Evolutionary conservation across 2,329 filamentous ascomycete species (phyloP), one percentile per base, ranked within the genome.

Genomic region (Botrytis tulipae): DNA sequence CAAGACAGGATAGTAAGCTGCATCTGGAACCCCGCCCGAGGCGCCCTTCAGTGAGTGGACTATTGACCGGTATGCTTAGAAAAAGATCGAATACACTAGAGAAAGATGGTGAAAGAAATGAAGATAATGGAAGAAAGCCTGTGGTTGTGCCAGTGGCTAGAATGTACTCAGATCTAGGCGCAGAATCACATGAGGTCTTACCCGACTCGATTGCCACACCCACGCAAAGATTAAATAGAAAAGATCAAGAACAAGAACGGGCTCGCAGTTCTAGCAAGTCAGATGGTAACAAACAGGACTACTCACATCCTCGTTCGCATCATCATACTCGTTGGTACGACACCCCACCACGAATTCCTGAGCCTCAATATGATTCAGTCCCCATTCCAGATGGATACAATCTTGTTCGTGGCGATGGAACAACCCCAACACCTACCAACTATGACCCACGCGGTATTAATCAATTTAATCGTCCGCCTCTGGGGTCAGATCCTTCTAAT

Each of bases 321-420:
- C 73, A 78, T 16, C 76, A 78, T 32, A 76, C 65, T 42, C 72
- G 46, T 48, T 74, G 76, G 9, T 75, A 65, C 40, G 32, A 14
- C 35, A 29, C 40, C 37, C 68, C 68, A 37, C 54, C 68, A 32
- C 35, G 62, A 9, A 75, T 71, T 25, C 73, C 76, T 74, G 80
- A 80, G 46, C 78, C 76, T 20, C 74, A 76, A 42, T 82, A 82
- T 71, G 76, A 79, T 73, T 76, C 71, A 42, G 79, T 80, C 14
- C 80, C 79, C 3, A 81, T 81, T 61, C 80, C 80, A 32, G 77
- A 77, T 7, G 78, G 78, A 6, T 82, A 82, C 66, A 51, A 70
- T 25, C 70, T 80, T 3, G 80, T 81, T 12, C 76, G 76, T 59
- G 79, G 79, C 9, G 77, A 80, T 63, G 80, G 80, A 25, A 75